phyloP scores from a whole-genome alignment of 2,329 filamentous ascomycete genomes.

The Alternaria metachromatica region DNA sequence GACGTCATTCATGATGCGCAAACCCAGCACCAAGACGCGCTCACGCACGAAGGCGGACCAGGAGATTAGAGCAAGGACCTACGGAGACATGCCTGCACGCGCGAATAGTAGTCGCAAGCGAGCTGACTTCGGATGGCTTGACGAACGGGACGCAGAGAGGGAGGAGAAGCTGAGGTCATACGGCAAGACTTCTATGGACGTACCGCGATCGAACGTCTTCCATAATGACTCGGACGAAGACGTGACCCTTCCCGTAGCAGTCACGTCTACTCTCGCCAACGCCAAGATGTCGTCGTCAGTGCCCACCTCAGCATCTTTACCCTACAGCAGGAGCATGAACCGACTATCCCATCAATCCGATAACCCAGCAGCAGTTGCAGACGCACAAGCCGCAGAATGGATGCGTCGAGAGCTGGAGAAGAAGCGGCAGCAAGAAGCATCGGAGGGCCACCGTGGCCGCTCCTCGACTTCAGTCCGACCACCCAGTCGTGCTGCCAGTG shows the following conservation, averaged over 20 bases:
- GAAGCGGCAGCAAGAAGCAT: constrained; percentile 40
- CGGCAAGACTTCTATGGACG: constrained; percentile 30
- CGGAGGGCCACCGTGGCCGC: constrained; percentile 24
- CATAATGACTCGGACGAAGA: constrained; percentile 42
- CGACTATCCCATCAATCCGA: constrained; percentile 47
- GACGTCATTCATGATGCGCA: constrained; percentile 32
- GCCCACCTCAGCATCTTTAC: constrained; percentile 51
- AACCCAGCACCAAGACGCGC: constrained; percentile 31
- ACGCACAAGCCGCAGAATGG: constrained; percentile 52
- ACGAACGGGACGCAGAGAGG: constrained; percentile 29
- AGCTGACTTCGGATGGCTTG: constrained; percentile 32
- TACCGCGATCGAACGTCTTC: constrained; percentile 23
- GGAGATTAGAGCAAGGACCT: constrained; percentile 18
- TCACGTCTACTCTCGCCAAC: constrained; percentile 50
- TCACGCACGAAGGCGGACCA: constrained; percentile 31
- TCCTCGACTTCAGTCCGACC: constrained; percentile 32
- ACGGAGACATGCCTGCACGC: constrained; percentile 31
- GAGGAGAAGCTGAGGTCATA: constrained; percentile 30
- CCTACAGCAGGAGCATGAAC: constrained; percentile 30
- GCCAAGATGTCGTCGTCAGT: constrained; percentile 50
- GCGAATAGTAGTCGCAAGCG: constrained; percentile 45
- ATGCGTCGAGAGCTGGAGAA: constrained; percentile 54
- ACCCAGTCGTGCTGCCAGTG: constrained; percentile 47
- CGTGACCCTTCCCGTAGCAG: constrained; percentile 52
- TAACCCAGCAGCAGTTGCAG: constrained; percentile 45